A percentile compares a stretch with the other conserved stretches of the same genome.
Evolutionary conservation across 2,329 filamentous ascomycete genomes (phyloP).

Genomic region (Botrytis sinoallii): DNA sequence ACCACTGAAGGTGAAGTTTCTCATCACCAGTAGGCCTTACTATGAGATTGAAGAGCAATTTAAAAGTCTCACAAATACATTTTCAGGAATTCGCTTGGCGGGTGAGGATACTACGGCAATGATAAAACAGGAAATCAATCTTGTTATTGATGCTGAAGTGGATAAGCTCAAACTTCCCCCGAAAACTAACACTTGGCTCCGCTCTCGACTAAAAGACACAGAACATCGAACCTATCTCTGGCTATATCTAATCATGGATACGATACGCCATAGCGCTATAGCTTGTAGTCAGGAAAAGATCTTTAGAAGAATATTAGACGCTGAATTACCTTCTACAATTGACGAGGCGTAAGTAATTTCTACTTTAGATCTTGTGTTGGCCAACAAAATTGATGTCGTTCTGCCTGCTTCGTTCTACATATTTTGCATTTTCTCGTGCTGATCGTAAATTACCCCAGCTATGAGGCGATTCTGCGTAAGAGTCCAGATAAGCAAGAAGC

Average conservation of each 20-base stretch:
- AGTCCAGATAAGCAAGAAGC: neutral
- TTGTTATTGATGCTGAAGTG: conserved; percentile 11
- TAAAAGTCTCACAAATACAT: neutral
- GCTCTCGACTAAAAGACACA: neutral
- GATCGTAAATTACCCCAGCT: neutral
- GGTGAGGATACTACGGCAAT: conserved; percentile 1
- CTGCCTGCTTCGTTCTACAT: neutral
- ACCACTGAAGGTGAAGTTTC: neutral
- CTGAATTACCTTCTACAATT: neutral
- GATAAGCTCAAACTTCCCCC: neutral
- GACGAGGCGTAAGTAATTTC: neutral
- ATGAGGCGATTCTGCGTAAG: conserved; percentile 6
- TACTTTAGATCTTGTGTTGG: neutral
- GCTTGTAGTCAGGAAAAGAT: neutral
- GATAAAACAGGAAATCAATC: conserved; percentile 14
- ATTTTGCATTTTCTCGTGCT: neutral
- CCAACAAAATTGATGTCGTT: neutral
- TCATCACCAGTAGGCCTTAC: conserved; percentile 16
- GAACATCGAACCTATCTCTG: conserved; percentile 17
- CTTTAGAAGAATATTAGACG: neutral
- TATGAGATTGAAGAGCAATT: conserved; percentile 11
- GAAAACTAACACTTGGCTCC: neutral
- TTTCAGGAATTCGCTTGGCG: conserved; percentile 1
- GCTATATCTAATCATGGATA: conserved; percentile 12
- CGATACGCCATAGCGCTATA: neutral